Evolutionary conservation across 371 early-diverging fungal genomes (phyloP).

Genomic region (Mucor velutinosus): DNA sequence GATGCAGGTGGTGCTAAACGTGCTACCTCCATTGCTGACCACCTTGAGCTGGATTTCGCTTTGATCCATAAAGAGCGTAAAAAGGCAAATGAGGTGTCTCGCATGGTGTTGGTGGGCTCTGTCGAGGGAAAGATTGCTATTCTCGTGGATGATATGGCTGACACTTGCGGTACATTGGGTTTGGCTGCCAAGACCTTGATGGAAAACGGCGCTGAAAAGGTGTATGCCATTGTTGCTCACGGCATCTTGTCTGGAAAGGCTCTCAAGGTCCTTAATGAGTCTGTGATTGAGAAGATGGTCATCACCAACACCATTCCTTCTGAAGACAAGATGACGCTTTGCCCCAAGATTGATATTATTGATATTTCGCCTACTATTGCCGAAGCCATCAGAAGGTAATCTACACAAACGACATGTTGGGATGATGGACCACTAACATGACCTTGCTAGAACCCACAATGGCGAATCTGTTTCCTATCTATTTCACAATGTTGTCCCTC

Average conservation of each 20-base stretch:
- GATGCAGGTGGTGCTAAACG: constrained; percentile 99
- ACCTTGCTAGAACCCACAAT: constrained; percentile 79
- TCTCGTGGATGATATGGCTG: constrained; percentile 98
- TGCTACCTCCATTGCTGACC: constrained; percentile 95
- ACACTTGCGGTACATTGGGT: constrained; percentile 95
- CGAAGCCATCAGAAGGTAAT: constrained; percentile 81
- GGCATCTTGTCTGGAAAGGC: constrained; percentile 93
- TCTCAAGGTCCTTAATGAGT: constrained; percentile 86
- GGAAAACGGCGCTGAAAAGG: constrained; percentile 90
- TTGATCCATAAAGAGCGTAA: constrained; percentile 98
- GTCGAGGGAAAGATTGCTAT: constrained; percentile 90
- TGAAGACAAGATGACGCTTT: constrained; percentile 82
- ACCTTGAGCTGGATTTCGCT: constrained; percentile 95
- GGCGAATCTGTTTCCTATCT: constrained; percentile 92
- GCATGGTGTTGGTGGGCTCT: constrained; percentile 97
- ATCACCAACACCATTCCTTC: constrained; percentile 97
- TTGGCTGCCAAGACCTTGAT: constrained; percentile 90
- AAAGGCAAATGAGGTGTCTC: constrained; percentile 93
- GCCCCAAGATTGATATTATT: constrained; percentile 89
- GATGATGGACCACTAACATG: not conserved
- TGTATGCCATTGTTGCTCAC: constrained; percentile 97
- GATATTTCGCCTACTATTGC: constrained; percentile 94
- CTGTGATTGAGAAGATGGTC: constrained; percentile 80
- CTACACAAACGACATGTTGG: not conserved
- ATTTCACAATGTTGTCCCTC: constrained; percentile 37